phyloP scores from a whole-genome alignment of 192 early-diverging fungal genomes.

The Spizellomyces punctatus region DNA sequence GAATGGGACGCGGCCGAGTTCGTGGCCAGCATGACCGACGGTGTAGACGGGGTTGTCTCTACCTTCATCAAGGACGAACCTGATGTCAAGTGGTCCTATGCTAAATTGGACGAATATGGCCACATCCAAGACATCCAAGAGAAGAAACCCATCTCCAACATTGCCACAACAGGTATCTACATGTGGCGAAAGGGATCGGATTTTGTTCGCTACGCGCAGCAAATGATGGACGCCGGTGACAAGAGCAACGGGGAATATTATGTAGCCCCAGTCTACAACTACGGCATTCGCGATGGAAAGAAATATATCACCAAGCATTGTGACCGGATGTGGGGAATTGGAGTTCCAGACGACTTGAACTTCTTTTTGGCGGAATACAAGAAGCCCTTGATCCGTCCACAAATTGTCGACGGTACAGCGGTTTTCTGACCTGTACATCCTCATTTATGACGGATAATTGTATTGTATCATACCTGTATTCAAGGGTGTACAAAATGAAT shows the following conservation, averaged over 20 bases:
- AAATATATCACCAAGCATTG: conserved; percentile 6
- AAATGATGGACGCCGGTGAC: conserved; percentile 10
- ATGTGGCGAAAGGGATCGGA: conserved; percentile 18
- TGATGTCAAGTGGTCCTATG: conserved; percentile 18
- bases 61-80: conserved; percentile 23
- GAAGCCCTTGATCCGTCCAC: too few species aligned
- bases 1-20: conserved; percentile 17
- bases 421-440: too few species aligned
- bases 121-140: conserved; percentile 17
- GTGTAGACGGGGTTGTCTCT: conserved; percentile 4
- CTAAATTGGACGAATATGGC: conserved; percentile 8
- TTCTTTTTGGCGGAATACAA: conserved; percentile 7
- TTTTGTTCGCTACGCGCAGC: conserved; percentile 7
- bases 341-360: conserved; percentile 18
- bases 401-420: too few species aligned
- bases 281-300: conserved; percentile 10
- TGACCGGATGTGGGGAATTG: conserved; percentile 20
- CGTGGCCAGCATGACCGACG: not conserved
- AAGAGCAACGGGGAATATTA: conserved; percentile 18
- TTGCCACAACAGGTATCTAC: conserved; percentile 24
- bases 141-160: conserved; percentile 15
- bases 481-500: too few species aligned
- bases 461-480: too few species aligned
- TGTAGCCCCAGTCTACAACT: conserved; percentile 19
- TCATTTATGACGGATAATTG: too few species aligned